Conservation (phyloP, 306 rosid genomes). For the Pyrus communis region DNA sequence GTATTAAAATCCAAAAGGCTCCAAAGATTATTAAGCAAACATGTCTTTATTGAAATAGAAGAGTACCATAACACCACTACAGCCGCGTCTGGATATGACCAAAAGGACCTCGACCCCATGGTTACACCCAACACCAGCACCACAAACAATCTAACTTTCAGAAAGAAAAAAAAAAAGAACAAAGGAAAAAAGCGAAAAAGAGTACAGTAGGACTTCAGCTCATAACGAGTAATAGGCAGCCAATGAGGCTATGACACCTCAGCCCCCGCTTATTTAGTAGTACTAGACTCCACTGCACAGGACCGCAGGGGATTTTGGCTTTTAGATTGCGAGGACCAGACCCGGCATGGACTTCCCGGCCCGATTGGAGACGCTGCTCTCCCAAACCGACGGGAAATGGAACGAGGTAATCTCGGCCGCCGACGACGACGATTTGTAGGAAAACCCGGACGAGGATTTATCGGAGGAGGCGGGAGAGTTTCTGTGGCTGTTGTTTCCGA, state of each 20-base stretch:
- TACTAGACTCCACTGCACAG: conserved; percentile 11
- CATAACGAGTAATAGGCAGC: neutral
- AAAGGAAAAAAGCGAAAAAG: neutral
- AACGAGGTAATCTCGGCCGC: conserved; percentile 44
- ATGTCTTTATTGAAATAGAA: conserved; percentile 27
- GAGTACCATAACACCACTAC: conserved; percentile 14
- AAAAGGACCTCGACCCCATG: conserved; percentile 26
- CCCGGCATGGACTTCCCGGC: conserved; percentile 93
- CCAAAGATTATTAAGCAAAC: conserved; percentile 8
- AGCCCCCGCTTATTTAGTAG: conserved; percentile 19
- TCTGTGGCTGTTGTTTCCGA: conserved; percentile 9
- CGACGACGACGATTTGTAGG: conserved; percentile 10
- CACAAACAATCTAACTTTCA: neutral
- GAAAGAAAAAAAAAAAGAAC: neutral
- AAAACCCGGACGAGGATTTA: neutral
- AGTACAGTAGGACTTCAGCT: neutral
- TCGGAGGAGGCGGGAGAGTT: conserved; percentile 1
- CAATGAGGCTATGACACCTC: conserved; percentile 28
- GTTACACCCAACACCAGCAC: conserved; percentile 21
- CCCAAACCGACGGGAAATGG: conserved; percentile 75
- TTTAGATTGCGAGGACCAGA: conserved; percentile 69
- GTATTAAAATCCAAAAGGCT: too few relatives aligned
- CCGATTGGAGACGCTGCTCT: conserved; percentile 62
- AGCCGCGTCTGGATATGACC: conserved; percentile 26
- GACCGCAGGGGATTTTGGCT: neutral